Base-by-base conservation (phyloP, 306 rosid species). In the Argentina anserina region DNA sequence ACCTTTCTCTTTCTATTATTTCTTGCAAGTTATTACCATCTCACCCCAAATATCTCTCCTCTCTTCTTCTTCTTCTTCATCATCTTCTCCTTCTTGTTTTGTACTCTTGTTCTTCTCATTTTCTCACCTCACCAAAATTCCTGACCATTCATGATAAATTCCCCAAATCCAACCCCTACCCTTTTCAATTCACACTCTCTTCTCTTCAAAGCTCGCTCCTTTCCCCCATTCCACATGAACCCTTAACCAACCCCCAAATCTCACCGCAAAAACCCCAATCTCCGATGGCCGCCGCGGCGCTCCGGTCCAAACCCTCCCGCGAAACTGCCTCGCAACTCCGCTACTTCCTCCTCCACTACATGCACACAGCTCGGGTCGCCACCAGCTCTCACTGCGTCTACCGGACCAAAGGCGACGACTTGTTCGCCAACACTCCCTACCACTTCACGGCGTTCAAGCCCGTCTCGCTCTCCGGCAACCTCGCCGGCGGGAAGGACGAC, bases 401-500 rank as follows among this genome's bases (percentile, higher is more conserved):
- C 67, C 91, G 84, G n/a, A 70, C 83, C 52, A 81, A 75, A 68
- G 39, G 61, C 62, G 85, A 86, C 21, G 85, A 81, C 62, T 76
- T 78, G 43, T 84, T 63, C 78, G 65, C 61, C 77, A 81, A 80
- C 76, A 78, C 88, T 36, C 90, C 89, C 36, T 79, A 81, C 72
- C 86, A 89, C 82, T 85, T 88, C 84, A 83, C 90, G 59, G 81
- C 96, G 39, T 92, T 87, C 84, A 90, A 85, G 67, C 95, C 98
- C 37, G 67, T 90, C 53, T 81, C 96, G 12, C 88, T 86, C 11
- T 84, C 92, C 12, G 89, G 89, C 53, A 85, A 86, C 42, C 82
- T 86, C 26, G 62, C 82, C 3, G 29, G 36, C 41, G 81, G n/a
- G 40, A 72, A 18, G 33, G 61, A 45, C 20, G 69, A 56, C 49